Evolutionary conservation across 768 basidiomycete genomes (phyloP).

Genomic region (Lactifluus echinatus): DNA sequence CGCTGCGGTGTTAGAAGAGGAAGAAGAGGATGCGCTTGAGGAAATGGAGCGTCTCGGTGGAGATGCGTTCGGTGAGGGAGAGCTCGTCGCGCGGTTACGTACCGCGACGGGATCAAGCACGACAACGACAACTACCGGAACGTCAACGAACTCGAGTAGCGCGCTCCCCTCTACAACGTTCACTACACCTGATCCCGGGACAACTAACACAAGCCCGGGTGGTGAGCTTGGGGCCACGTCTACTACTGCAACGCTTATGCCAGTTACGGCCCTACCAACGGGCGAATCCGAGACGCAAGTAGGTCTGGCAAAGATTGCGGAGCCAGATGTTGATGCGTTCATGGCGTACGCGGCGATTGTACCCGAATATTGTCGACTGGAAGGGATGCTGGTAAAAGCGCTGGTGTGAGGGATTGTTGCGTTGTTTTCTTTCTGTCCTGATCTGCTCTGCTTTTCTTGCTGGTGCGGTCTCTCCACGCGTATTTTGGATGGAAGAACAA

Average conservation of each 20-base stretch:
- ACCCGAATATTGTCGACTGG: slow-evolving; percentile 73
- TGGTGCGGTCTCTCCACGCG: not conserved
- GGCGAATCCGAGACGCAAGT: slow-evolving; percentile 64
- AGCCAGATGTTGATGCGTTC: slow-evolving; percentile 77
- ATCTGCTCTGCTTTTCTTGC: slow-evolving; percentile 19
- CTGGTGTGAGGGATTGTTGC: slow-evolving; percentile 31
- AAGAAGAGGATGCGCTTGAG: slow-evolving; percentile 67
- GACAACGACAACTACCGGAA: slow-evolving; percentile 30
- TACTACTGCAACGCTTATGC: slow-evolving; percentile 45
- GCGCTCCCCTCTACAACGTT: slow-evolving; percentile 38
- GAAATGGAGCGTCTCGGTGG: slow-evolving; percentile 41
- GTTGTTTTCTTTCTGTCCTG: slow-evolving; percentile 7
- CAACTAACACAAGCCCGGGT: slow-evolving; percentile 22
- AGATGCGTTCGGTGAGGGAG: slow-evolving; percentile 34
- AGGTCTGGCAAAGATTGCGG: slow-evolving; percentile 75
- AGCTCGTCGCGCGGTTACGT: slow-evolving; percentile 39
- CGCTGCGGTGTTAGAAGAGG: slow-evolving; percentile 51
- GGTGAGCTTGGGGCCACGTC: slow-evolving; percentile 27
- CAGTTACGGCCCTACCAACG: slow-evolving; percentile 64
- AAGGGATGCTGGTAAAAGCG: slow-evolving; percentile 66
- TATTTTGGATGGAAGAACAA: not conserved
- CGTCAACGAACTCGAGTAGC: slow-evolving; percentile 25
- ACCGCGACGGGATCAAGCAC: slow-evolving; percentile 45
- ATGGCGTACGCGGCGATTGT: slow-evolving; percentile 81
- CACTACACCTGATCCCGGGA: slow-evolving; percentile 55